Base-by-base conservation (phyloP, 1,139 yeast genomes). In the Chernovozyma sophiae-reginae region DNA sequence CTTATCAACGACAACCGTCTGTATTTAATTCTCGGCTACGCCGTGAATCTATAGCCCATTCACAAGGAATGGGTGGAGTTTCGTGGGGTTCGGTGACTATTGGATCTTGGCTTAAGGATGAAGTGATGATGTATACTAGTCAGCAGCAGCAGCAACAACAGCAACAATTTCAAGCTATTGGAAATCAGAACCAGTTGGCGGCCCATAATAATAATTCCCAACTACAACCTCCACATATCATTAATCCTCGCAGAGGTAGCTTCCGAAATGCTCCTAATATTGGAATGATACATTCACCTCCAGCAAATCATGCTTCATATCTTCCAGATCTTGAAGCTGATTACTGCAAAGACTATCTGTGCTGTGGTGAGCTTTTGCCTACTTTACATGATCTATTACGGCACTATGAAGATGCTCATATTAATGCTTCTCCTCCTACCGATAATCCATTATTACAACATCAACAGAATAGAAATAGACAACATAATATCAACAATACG, bases 61-160 rank as follows among this genome's bases (percentile, higher is more conserved):
- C 96, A 3, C 96, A 87, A 58, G 97, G 97, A 8, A 86, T 90
- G 81, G 97, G 97, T 30, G 97, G 97, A 36, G 86, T 92, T 27
- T 83, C 95, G n/a, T 92, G 97, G 96, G 97, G 97, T 19, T 89
- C 95, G 2, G 79, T 89, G 42, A 84, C 95, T 18, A 90, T 92
- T 32, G 97, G 97, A 10, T 82, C 94, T 17, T 92, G 97, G 97
- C 69, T 92, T 29, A 85, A 89, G 56, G 97, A 92, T 56, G 98
- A 92, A 58, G 95, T 86, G 27, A 73, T 77, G 75, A 68, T 65
- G 77, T 60, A 71, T 38, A 64, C 55, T 40, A 51, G 41, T 35
- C 32, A 28, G 36, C 33, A 42, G 36, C 36, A 44, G 35, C 46
- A 41, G 32, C 52, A 53, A 35, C 49, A 49, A 33, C 53, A 46